These are phyloP conservation scores for Castanea crenata DNA, from an alignment of 306 rosid species.

Conservation along the genomic window DNA sequence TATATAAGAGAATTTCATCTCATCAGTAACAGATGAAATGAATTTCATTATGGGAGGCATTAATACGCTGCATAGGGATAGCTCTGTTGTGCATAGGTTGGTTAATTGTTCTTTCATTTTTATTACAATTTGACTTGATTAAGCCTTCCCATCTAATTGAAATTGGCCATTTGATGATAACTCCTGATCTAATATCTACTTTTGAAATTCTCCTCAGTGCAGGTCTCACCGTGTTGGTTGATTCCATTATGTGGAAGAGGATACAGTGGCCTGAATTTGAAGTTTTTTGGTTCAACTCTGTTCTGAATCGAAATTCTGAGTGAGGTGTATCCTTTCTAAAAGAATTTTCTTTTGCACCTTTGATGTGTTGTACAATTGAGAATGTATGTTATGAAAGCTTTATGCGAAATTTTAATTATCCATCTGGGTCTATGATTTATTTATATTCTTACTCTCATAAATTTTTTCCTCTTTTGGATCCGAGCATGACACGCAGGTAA, in stretches of 20 bases:
- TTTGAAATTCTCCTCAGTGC: slow-evolving; percentile 30
- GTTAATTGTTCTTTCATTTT: slow-evolving; percentile 23
- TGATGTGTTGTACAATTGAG: slow-evolving; percentile 8
- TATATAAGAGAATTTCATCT: slow-evolving; percentile 15
- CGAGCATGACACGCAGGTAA: neutral
- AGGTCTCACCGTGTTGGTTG: slow-evolving; percentile 77
- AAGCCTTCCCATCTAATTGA: neutral
- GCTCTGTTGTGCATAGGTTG: slow-evolving; percentile 70
- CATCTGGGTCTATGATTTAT: neutral
- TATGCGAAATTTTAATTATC: slow-evolving; percentile 5
- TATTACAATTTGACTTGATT: neutral
- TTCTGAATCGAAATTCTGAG: slow-evolving; percentile 84
- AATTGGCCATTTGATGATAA: neutral
- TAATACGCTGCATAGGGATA: slow-evolving; percentile 61
- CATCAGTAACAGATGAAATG: slow-evolving; percentile 64
- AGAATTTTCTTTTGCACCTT: neutral
- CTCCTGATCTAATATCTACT: slow-evolving; percentile 19
- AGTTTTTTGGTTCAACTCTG: slow-evolving; percentile 95
- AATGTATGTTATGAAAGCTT: slow-evolving; percentile 2
- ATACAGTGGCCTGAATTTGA: slow-evolving; percentile 95
- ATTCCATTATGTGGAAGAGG: slow-evolving; percentile 90
- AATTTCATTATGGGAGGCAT: slow-evolving; percentile 63
- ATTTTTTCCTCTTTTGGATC: neutral
- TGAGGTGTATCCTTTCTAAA: slow-evolving; percentile 90
- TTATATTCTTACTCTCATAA: neutral